Conservation (phyloP, 305 asterid genomes). For the Fraxinus latifolia region DNA sequence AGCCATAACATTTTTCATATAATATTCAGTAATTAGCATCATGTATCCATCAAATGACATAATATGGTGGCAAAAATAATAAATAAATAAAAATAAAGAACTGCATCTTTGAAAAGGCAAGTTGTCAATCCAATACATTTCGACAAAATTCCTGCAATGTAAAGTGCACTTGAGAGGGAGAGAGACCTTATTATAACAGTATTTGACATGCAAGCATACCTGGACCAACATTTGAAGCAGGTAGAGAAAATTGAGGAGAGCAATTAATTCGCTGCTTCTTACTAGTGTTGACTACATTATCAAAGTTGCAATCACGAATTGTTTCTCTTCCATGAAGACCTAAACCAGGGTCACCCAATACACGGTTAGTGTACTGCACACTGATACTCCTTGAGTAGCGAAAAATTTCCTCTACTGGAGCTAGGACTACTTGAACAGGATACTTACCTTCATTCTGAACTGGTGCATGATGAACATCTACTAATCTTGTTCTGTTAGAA, state of each 20-base stretch:
- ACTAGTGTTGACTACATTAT: constrained; percentile 7
- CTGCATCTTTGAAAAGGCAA: not conserved
- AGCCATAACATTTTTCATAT: not conserved
- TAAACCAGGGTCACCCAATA: not conserved
- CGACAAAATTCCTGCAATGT: not conserved
- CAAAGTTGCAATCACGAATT: not conserved
- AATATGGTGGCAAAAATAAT: not conserved
- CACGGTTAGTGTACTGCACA: constrained; percentile 5
- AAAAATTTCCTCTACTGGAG: constrained; percentile 15
- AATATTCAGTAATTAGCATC: not conserved
- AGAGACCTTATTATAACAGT: not conserved
- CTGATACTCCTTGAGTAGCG: not conserved
- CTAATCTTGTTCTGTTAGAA: constrained; percentile 13
- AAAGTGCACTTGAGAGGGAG: not conserved
- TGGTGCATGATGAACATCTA: constrained; percentile 12
- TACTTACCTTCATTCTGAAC: constrained; percentile 22
- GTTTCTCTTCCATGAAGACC: not conserved
- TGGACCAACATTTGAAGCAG: constrained; percentile 24
- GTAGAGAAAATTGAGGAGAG: constrained; percentile 13
- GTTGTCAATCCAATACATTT: not conserved
- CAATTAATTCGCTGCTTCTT: constrained; percentile 20
- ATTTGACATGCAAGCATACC: constrained; percentile 24
- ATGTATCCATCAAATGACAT: not conserved
- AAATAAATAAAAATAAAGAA: not conserved
- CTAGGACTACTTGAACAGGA: not conserved